phyloP scores from a whole-genome alignment of 148 eudicot species.

The Rhododendron mucronatum region DNA sequence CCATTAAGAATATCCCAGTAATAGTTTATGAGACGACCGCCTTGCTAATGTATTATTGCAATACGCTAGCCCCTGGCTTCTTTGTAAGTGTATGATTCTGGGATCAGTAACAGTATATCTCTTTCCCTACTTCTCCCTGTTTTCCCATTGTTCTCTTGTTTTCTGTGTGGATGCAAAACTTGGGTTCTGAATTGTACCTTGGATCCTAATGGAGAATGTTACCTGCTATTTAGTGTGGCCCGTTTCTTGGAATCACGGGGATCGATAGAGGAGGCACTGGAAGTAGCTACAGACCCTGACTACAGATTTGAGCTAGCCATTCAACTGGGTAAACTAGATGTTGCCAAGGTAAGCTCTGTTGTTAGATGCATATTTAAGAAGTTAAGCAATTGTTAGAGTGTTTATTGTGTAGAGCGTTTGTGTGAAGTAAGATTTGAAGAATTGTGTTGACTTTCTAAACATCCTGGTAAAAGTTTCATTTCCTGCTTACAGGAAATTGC shows the following conservation, averaged over 20 bases:
- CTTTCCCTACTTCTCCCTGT: background rate
- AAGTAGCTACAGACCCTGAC: constrained; percentile 97
- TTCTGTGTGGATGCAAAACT: background rate
- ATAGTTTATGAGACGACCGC: background rate
- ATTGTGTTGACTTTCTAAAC: background rate
- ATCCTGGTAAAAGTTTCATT: background rate
- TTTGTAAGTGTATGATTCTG: background rate
- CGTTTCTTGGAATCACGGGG: constrained; percentile 94
- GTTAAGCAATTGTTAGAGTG: constrained; percentile 3
- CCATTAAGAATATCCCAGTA: background rate
- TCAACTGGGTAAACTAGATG: constrained; percentile 84
- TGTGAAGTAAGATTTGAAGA: background rate
- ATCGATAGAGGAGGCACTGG: constrained; percentile 89
- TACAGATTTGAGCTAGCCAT: constrained; percentile 97
- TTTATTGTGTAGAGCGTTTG: background rate
- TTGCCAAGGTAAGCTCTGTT: constrained; percentile 60
- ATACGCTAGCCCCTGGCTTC: background rate
- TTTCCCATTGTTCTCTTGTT: background rate
- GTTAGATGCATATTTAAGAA: background rate
- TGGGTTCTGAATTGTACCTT: background rate
- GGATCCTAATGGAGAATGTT: constrained; percentile 7
- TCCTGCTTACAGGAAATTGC: constrained; percentile 80
- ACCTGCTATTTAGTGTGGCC: constrained; percentile 56
- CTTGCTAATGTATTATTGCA: background rate
- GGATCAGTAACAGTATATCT: background rate